Percentiles rank a stretch among this genome's conserved stretches.
phyloP scores from a whole-genome alignment of 139 green algal genomes.

The Picochlorum sp. region DNA sequence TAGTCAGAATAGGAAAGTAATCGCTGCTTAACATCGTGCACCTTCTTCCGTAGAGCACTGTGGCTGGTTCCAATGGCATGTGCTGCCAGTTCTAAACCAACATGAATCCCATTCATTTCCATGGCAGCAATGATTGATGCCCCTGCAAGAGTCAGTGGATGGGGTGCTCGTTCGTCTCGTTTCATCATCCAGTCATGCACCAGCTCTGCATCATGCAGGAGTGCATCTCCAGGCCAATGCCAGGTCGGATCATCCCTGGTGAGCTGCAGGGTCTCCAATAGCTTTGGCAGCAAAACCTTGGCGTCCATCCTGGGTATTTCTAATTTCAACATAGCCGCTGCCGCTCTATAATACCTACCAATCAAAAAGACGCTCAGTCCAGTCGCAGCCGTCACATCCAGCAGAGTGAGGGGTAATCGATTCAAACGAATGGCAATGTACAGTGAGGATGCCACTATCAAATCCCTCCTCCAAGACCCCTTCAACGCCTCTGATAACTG shows the following conservation, averaged over 20 bases:
- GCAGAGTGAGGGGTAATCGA: conserved; percentile 4
- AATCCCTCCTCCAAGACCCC: neutral
- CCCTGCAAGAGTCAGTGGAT: neutral
- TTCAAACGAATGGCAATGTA: conserved; percentile 8
- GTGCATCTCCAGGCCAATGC: neutral
- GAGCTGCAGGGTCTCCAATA: neutral
- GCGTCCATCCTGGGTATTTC: neutral
- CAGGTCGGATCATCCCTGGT: no score
- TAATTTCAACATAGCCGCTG: neutral
- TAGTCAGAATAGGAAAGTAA: neutral
- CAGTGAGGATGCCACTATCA: neutral
- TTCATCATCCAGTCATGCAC: neutral
- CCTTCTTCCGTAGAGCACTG: neutral
- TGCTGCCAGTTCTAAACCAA: conserved; percentile 2
- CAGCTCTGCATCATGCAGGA: conserved; percentile 1
- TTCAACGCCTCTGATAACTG: neutral
- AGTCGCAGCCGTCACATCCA: neutral
- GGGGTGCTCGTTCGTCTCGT: neutral
- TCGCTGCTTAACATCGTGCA: neutral
- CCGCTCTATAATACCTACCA: conserved; percentile 1
- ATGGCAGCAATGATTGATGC: conserved; percentile 5
- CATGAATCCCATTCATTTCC: conserved; percentile 9
- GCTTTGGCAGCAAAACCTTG: conserved; percentile 1
- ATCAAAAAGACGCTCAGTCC: neutral
- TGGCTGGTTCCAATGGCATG: neutral